These are phyloP conservation scores for Talaromyces sp. DNA, from an alignment of 2,329 filamentous ascomycete genomes.

Conservation along the genomic window DNA sequence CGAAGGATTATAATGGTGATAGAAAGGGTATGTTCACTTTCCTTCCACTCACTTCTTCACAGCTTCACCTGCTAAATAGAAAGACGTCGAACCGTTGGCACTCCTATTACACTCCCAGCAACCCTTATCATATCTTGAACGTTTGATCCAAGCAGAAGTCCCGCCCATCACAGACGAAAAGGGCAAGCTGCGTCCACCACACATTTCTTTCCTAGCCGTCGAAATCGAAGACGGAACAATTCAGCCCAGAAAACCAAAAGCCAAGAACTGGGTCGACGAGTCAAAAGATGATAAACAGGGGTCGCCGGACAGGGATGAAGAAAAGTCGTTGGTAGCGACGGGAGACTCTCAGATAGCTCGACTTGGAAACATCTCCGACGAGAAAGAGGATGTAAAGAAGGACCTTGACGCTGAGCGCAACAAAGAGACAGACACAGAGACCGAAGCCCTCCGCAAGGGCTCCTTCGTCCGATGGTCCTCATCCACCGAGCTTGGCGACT, in stretches of 20 bases:
- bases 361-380: slow-evolving; percentile 17
- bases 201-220: slow-evolving; percentile 75
- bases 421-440: slow-evolving; percentile 41
- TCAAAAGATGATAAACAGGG: slow-evolving; percentile 36
- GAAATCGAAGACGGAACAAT: slow-evolving; percentile 63
- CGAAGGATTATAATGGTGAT: slow-evolving; percentile 53
- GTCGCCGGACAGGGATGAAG: slow-evolving; percentile 43
- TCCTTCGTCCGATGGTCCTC: slow-evolving; percentile 83
- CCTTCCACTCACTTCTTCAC: not conserved
- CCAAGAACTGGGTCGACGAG: not conserved
- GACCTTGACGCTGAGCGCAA: not conserved
- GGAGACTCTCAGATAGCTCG: slow-evolving; percentile 38
- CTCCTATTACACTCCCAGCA: slow-evolving; percentile 86
- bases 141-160: slow-evolving; percentile 82
- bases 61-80: not conserved
- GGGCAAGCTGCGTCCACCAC: slow-evolving; percentile 67
- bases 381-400: not conserved
- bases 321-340: not conserved
- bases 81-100: slow-evolving; percentile 75
- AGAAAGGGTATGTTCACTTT: slow-evolving; percentile 48
- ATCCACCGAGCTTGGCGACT: slow-evolving; percentile 88
- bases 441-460: slow-evolving; percentile 38
- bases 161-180: slow-evolving; percentile 62
- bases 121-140: slow-evolving; percentile 83
- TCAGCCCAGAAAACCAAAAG: slow-evolving; percentile 28